Percentiles rank a stretch among this genome's conserved stretches.
Evolutionary conservation across 108 stramenopile genomes (phyloP).

Genomic region (Cyclotella cryptica): DNA sequence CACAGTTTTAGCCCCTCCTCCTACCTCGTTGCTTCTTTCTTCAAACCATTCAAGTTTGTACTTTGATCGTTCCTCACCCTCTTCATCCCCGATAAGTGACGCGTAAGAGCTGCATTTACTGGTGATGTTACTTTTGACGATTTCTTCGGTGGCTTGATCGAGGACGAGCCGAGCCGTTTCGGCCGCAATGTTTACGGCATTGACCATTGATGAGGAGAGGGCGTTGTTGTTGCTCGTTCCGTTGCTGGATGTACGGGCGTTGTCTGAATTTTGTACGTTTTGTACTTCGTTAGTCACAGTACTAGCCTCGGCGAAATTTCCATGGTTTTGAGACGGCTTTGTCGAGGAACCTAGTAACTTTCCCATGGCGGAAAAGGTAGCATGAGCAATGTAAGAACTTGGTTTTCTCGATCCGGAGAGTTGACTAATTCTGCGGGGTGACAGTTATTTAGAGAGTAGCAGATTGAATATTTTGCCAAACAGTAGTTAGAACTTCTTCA

Average conservation of each 20-base stretch:
- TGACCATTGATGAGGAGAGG: constrained; percentile 29
- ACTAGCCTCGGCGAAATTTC: too few relatives aligned
- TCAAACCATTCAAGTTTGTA: not conserved
- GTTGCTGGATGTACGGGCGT: not conserved
- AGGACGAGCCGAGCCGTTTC: constrained; percentile 42
- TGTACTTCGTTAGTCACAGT: too few relatives aligned
- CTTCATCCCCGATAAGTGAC: constrained; percentile 12
- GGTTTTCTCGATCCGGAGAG: too few relatives aligned
- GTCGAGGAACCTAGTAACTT: too few relatives aligned
- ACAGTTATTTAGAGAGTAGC: too few relatives aligned
- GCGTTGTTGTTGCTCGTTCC: not conserved
- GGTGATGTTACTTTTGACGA: not conserved
- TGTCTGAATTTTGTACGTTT: too few relatives aligned
- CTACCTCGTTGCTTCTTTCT: not conserved
- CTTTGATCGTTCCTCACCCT: constrained; percentile 7
- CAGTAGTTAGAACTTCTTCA: too few relatives aligned
- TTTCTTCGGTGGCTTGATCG: constrained; percentile 15
- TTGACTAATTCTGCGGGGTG: too few relatives aligned
- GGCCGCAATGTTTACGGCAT: constrained; percentile 25
- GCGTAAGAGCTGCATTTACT: not conserved
- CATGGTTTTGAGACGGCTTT: too few relatives aligned
- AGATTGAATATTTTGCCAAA: too few relatives aligned
- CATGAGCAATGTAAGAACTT: too few relatives aligned
- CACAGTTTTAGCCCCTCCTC: not conserved
- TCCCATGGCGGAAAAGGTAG: too few relatives aligned